Evolutionary conservation across 805 yeast species (phyloP).

Genomic region (Sugiyamaella marilandica): DNA sequence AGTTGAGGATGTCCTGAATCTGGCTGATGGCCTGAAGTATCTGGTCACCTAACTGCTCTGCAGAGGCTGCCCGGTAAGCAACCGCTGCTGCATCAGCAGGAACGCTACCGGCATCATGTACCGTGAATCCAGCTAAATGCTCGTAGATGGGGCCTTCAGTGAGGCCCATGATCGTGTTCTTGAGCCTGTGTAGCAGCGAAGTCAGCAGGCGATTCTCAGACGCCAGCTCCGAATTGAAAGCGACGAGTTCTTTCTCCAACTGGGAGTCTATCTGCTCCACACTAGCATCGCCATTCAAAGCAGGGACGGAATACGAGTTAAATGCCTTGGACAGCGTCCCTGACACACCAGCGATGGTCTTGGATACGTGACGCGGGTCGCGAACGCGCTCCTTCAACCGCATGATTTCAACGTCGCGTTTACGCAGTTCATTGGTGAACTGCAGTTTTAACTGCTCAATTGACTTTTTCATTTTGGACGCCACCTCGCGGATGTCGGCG

Average conservation of each 20-base stretch:
- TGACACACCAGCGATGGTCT: conserved; percentile 10
- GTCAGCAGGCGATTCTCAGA: conserved; percentile 20
- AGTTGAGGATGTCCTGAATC: conserved; percentile 13
- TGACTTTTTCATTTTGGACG: conserved; percentile 3
- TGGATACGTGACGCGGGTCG: conserved; percentile 17
- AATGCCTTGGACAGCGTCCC: conserved; percentile 16
- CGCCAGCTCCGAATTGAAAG: conserved; percentile 13
- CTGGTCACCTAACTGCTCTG: conserved; percentile 14
- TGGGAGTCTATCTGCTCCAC: not conserved
- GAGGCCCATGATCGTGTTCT: conserved; percentile 7
- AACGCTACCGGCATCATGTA: not conserved
- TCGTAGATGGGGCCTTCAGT: conserved; percentile 9
- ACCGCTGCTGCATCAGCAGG: conserved; percentile 11
- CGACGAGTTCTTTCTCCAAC: conserved; percentile 7
- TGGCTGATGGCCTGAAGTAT: conserved; percentile 14
- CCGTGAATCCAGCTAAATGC: conserved; percentile 5
- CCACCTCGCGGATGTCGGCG: conserved; percentile 10
- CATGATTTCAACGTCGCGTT: conserved; percentile 22
- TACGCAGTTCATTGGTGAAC: conserved; percentile 23
- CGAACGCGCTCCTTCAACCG: conserved; percentile 20
- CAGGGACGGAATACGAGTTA: conserved; percentile 11
- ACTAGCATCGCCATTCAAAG: not conserved
- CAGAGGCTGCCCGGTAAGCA: conserved; percentile 6
- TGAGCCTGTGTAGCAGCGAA: conserved; percentile 13
- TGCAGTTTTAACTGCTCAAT: conserved; percentile 17